phyloP scores from a whole-genome alignment of 2,329 filamentous ascomycete species.

The Epicoccum sorghinum region DNA sequence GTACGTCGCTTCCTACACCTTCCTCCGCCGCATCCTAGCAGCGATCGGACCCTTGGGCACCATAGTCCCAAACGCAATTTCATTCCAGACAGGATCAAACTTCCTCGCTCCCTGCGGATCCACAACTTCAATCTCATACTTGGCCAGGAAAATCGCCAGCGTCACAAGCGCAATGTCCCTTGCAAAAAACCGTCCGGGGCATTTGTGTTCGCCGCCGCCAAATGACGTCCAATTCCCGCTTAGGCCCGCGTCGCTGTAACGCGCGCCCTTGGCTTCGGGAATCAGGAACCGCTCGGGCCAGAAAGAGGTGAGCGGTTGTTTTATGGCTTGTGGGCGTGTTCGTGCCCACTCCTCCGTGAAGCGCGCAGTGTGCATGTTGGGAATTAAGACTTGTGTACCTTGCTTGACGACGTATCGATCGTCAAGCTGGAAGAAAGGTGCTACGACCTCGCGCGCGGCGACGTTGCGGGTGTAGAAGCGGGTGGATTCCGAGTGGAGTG shows the following conservation, averaged over 20 bases:
- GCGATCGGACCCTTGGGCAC: neutral
- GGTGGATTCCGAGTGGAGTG: slow-evolving; percentile 21
- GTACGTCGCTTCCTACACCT: neutral
- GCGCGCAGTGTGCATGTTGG: slow-evolving; percentile 11
- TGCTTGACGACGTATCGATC: slow-evolving; percentile 18
- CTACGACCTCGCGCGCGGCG: slow-evolving; percentile 11
- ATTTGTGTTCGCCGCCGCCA: slow-evolving; percentile 26
- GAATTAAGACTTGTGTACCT: slow-evolving; percentile 20
- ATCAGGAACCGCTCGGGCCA: slow-evolving; percentile 24
- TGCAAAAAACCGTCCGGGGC: slow-evolving; percentile 24
- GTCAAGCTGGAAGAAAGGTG: slow-evolving; percentile 13
- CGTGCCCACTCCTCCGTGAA: slow-evolving; percentile 12
- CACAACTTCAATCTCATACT: neutral
- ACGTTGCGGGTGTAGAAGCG: slow-evolving; percentile 19
- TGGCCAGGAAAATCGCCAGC: neutral
- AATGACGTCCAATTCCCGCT: slow-evolving; percentile 23
- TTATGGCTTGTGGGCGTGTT: neutral
- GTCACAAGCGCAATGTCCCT: slow-evolving; percentile 21
- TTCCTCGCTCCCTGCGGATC: neutral
- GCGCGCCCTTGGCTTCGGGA: neutral
- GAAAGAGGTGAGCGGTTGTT: slow-evolving; percentile 13
- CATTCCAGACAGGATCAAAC: neutral
- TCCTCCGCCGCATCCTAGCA: neutral
- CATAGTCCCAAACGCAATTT: slow-evolving; percentile 4
- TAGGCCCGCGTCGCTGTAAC: slow-evolving; percentile 23